Percentiles rank a stretch among this genome's conserved stretches.
Conservation (phyloP, 2,329 filamentous ascomycete species). For the Ampelomyces quisqualis region DNA sequence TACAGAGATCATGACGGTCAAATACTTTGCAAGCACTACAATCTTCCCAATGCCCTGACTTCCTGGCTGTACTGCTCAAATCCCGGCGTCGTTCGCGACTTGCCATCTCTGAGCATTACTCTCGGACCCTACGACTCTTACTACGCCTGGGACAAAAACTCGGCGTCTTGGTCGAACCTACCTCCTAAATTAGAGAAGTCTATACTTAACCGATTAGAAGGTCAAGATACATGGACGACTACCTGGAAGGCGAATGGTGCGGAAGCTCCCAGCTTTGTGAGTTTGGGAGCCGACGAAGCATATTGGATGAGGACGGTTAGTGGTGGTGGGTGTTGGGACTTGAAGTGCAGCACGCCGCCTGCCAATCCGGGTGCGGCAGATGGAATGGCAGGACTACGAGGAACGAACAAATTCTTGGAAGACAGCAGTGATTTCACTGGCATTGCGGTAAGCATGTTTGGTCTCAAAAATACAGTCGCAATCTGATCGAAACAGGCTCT, state of each 20-base stretch:
- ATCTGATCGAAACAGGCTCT: no score
- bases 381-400: slow-evolving; percentile 28
- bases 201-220: slow-evolving; percentile 22
- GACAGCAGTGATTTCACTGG: slow-evolving; percentile 22
- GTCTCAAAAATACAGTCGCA: no score
- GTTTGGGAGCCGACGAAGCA: slow-evolving; percentile 30
- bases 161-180: slow-evolving; percentile 32
- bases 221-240: slow-evolving; percentile 27
- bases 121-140: slow-evolving; percentile 34
- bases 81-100: slow-evolving; percentile 27
- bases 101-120: slow-evolving; percentile 28
- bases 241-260: slow-evolving; percentile 28
- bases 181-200: slow-evolving; percentile 33
- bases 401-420: slow-evolving; percentile 32
- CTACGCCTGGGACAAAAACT: slow-evolving; percentile 32
- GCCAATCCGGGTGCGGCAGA: slow-evolving; percentile 15
- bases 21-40: slow-evolving; percentile 28
- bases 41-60: slow-evolving; percentile 35
- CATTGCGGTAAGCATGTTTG: slow-evolving; percentile 23
- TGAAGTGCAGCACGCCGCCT: slow-evolving; percentile 17
- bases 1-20: slow-evolving; percentile 26
- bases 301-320: slow-evolving; percentile 37
- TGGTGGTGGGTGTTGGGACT: slow-evolving; percentile 38
- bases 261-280: slow-evolving; percentile 34
- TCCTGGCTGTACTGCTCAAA: slow-evolving; percentile 32